Base-by-base conservation (phyloP, 805 yeast species). In the Dipodascopsis uninucleata region DNA sequence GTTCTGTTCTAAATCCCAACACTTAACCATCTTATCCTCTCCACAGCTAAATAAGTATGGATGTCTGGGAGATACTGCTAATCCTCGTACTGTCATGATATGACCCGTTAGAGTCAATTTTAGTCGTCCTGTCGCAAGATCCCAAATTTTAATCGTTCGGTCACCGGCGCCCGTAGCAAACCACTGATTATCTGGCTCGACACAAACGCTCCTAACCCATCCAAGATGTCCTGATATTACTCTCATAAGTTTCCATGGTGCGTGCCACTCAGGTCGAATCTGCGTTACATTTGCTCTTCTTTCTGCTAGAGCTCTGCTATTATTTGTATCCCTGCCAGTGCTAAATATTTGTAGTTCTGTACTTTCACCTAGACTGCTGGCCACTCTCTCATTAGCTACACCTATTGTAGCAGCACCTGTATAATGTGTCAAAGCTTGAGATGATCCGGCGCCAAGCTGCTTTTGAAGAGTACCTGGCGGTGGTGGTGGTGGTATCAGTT, bases 1-100 rank as follows among this genome's bases (percentile, higher is more conserved):
- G 57, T 89, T 86, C 58, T 79, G 77, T 63, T 90, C 97, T 55
- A 93, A 71, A 68, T 93, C 99, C 97, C 97, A 93, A 64, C 97
- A 89, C 61, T 86, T 79, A 7, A 88, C 86, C 21, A 88, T 74
- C 62, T 89, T 89, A 63, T 93, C 99, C 61, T 93, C 97, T 34
- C 96, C 84, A 20, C 93, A 89, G 10, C 90, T 78, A 62, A 89
- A 93, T 70, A 93, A 67, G 63, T 90, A 90, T 0, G 97, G 96
- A 61, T 81, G 87, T 43, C 83, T 70, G 2, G 73, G 69, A 0
- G 95, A 85, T 0, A 90, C 75, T 0, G 74, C 80, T 12, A 93
- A 59, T 2, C 86, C 83, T 43, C 96, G 67, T 0, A 93, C 90
- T 0, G 87, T 79, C 96, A 90, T 85, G 3, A 83, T 75, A 64